phyloP scores from a whole-genome alignment of 1,284 basidiomycete genomes.

The Rugosomyces carneus region DNA sequence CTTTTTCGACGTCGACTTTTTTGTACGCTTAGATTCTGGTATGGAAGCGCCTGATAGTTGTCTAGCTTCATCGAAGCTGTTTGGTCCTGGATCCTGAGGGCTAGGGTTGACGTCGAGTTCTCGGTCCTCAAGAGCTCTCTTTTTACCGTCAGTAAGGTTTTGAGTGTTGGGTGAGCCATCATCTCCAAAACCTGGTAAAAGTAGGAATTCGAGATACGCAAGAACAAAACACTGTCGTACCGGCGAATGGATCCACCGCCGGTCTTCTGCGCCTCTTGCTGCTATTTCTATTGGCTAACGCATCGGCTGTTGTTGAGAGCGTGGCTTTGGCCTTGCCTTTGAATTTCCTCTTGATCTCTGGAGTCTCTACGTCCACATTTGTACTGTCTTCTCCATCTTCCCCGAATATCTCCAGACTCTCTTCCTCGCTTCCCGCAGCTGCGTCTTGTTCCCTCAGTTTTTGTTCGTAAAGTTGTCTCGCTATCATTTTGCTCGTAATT shows the following conservation, averaged over 20 bases:
- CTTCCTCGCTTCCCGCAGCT: slow-evolving; percentile 36
- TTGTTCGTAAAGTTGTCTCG: slow-evolving; percentile 55
- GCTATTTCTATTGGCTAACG: slow-evolving; percentile 6
- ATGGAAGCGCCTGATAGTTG: slow-evolving; percentile 7
- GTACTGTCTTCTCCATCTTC: slow-evolving; percentile 21
- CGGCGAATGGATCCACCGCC: slow-evolving; percentile 57
- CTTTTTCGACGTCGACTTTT: slow-evolving; percentile 22
- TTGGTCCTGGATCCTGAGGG: neutral
- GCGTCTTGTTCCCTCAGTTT: slow-evolving; percentile 44
- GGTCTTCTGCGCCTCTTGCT: slow-evolving; percentile 46
- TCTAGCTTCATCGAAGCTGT: neutral
- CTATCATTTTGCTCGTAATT: slow-evolving; percentile 63
- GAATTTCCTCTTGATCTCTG: slow-evolving; percentile 31
- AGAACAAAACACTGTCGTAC: slow-evolving; percentile 29
- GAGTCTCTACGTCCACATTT: slow-evolving; percentile 20
- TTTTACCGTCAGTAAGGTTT: neutral
- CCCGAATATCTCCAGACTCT: slow-evolving; percentile 32
- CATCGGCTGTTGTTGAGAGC: slow-evolving; percentile 12
- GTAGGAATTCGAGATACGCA: neutral
- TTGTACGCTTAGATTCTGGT: slow-evolving; percentile 9
- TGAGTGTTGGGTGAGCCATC: neutral
- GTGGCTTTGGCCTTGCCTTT: slow-evolving; percentile 29
- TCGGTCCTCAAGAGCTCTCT: slow-evolving; percentile 7
- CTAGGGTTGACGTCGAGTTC: slow-evolving; percentile 8
- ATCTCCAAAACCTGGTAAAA: slow-evolving; percentile 18